These are phyloP conservation scores for Pelargonium fulgidum DNA, from an alignment of 441 rosid species.

Conservation along the genomic window DNA sequence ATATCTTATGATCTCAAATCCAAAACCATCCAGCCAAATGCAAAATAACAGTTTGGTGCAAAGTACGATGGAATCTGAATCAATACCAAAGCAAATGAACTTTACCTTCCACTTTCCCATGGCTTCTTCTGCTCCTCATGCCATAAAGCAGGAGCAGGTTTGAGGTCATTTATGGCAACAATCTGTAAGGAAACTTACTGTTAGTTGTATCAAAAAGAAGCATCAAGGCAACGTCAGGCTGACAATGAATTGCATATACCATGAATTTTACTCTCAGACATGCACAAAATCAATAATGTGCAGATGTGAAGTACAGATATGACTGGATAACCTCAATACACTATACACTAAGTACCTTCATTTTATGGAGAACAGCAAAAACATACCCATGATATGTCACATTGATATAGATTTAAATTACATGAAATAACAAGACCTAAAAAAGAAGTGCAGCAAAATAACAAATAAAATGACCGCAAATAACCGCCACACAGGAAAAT, in stretches of 20 bases:
- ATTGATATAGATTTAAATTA: too few relatives aligned
- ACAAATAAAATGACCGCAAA: not conserved
- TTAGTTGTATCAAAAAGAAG: not conserved
- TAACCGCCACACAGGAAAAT: not conserved
- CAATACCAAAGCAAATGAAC: not conserved
- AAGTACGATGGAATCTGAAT: not conserved
- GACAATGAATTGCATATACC: not conserved
- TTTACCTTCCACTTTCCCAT: conserved; percentile 40
- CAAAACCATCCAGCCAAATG: not conserved
- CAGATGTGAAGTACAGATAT: too few relatives aligned
- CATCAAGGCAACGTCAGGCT: conserved; percentile 1
- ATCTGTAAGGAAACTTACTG: conserved; percentile 32
- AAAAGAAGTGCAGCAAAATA: too few relatives aligned
- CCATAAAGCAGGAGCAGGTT: conserved; percentile 63
- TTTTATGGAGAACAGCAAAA: too few relatives aligned
- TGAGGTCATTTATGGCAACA: conserved; percentile 50
- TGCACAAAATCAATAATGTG: too few relatives aligned
- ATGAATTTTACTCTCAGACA: too few relatives aligned
- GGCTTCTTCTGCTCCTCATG: conserved; percentile 74
- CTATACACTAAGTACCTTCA: too few relatives aligned
- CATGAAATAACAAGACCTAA: too few relatives aligned
- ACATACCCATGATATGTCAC: too few relatives aligned
- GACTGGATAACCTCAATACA: too few relatives aligned
- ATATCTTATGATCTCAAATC: not conserved
- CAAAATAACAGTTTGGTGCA: not conserved